Conservation (phyloP, 805 yeast genomes). For the Zygosaccharomyces pseudorouxii region DNA sequence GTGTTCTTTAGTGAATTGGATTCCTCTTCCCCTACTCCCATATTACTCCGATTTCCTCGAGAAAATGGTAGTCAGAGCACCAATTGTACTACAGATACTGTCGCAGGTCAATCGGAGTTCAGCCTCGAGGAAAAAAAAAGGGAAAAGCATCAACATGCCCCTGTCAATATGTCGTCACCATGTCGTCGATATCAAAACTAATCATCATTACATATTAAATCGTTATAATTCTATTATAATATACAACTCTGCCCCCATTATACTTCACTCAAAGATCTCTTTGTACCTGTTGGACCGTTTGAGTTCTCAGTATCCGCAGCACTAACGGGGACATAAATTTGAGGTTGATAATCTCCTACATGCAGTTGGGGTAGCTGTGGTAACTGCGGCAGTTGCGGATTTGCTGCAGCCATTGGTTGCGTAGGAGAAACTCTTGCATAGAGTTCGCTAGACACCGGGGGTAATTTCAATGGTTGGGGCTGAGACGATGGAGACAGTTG, state of each 20-base stretch:
- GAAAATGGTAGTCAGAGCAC: not conserved
- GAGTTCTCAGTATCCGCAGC: constrained; percentile 1
- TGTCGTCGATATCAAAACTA: not conserved
- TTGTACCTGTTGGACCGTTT: not conserved
- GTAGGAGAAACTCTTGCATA: constrained; percentile 45
- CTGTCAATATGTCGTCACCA: not conserved
- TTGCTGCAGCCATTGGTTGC: constrained; percentile 67
- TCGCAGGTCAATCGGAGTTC: too few species aligned
- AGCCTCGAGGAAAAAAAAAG: too few species aligned
- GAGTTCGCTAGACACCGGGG: constrained; percentile 50
- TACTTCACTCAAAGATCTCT: not conserved
- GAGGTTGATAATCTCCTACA: constrained; percentile 7
- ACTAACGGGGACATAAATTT: constrained; percentile 12
- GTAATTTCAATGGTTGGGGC: constrained; percentile 10
- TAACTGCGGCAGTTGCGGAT: constrained; percentile 94
- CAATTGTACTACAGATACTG: too few species aligned
- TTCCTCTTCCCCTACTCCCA: too few species aligned
- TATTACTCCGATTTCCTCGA: not conserved
- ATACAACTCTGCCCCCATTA: not conserved
- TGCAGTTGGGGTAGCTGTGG: constrained; percentile 61
- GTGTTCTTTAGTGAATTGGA: not conserved
- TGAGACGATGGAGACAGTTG: constrained; percentile 10
- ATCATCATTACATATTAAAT: constrained; percentile 1
- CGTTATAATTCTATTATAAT: not conserved
- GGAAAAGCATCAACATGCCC: not conserved